phyloP scores from a whole-genome alignment of 495 filamentous ascomycete genomes.

The Cairneyella variabilis region DNA sequence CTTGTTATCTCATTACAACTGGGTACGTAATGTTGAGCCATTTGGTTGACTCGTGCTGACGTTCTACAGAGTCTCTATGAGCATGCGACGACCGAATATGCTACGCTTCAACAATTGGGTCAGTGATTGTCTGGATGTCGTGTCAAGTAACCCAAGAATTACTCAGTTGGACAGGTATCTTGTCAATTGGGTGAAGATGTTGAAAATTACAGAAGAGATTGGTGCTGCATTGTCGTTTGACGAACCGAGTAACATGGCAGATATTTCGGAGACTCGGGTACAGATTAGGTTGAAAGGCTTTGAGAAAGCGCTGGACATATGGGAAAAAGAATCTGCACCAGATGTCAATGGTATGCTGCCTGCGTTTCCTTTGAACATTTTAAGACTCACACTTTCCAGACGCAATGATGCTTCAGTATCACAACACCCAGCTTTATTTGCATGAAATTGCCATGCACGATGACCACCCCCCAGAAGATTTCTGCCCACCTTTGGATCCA shows the following conservation, averaged over 20 bases:
- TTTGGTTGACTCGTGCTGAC: constrained; percentile 1
- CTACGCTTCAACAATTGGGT: constrained; percentile 48
- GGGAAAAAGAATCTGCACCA: constrained; percentile 37
- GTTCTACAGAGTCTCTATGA: constrained; percentile 42
- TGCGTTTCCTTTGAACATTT: not conserved
- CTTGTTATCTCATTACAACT: constrained; percentile 45
- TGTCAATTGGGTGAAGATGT: constrained; percentile 42
- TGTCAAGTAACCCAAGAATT: constrained; percentile 35
- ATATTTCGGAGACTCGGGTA: constrained; percentile 40
- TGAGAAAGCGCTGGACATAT: constrained; percentile 41
- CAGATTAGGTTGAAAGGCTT: constrained; percentile 46
- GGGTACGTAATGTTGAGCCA: constrained; percentile 27
- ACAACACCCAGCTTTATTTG: constrained; percentile 41
- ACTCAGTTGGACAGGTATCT: constrained; percentile 35
- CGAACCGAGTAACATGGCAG: constrained; percentile 38
- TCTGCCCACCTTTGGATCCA: constrained; percentile 26
- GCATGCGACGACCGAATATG: constrained; percentile 45
- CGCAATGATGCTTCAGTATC: constrained; percentile 42
- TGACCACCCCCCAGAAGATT: constrained; percentile 49
- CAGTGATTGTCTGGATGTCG: constrained; percentile 39
- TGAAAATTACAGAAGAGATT: constrained; percentile 46
- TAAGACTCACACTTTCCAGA: constrained; percentile 24
- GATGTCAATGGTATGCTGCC: constrained; percentile 33
- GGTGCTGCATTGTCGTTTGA: constrained; percentile 46
- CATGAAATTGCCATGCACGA: constrained; percentile 49